Evolutionary conservation across 805 yeast genomes (phyloP), one percentile per base, ranked within the genome.

Genomic region (Phaffomyces antillensis): DNA sequence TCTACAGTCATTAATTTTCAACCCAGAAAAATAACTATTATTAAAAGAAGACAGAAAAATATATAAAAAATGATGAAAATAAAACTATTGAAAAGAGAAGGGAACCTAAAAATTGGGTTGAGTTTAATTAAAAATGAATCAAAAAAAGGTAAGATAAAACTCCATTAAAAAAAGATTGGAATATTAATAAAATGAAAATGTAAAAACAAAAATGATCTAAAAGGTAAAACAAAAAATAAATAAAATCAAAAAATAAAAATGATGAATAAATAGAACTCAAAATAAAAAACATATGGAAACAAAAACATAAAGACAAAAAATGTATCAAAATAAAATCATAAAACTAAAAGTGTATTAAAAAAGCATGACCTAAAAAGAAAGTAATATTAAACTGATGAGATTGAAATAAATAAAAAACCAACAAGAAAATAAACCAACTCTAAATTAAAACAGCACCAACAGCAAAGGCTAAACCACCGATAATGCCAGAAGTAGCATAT

Each of bases 401-500:
- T 16, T 32, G 17, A 32, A 7, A 4, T 16, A 32, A 30, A 16
- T 16, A 37, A 37, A 8, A 13, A 37, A 16, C 9, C 17, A 16
- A 16, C 26, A 17, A 10, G 10, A 17, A 15, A 18, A 38, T 10
- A 13, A 30, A n/a, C 40, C 7, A 38, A 42, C 18, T 42, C 44
- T 23, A 48, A 25, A 37, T 44, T 46, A 39, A 38, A 23, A 39
- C 18, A 15, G 40, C 33, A 36, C 42, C 43, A 20, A 37, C 37
- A 34, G 36, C 36, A 7, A 25, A 36, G 16, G 36, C 28, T 8
- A 35, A 24, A 7, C 37, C 24, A 17, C 23, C 36, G 13, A 28
- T 28, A 5, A 28, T 28, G 13, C 30, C 30, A 8, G 30, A 11
- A 34, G 24, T 23, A 18, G 37, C 46, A 16, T 40, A 50, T 28